These are phyloP conservation scores for California macrophylla DNA, from an alignment of 441 rosid genomes.

Conservation along the genomic window DNA sequence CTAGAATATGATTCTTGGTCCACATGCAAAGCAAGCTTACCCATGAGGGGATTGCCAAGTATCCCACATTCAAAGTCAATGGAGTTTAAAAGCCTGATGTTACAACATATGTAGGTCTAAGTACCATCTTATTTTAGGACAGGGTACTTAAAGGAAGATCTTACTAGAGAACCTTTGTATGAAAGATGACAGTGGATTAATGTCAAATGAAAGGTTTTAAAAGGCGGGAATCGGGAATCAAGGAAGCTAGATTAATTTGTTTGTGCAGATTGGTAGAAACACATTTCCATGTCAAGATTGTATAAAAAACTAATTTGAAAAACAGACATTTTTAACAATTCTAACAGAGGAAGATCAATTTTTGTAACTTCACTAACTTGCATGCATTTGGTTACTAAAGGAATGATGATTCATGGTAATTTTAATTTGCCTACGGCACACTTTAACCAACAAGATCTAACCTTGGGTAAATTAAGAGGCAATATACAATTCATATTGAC, in stretches of 20 bases:
- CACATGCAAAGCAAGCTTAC: no score
- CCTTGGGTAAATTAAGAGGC: no score
- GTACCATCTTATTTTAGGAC: neutral
- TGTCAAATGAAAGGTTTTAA: no score
- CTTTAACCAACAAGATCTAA: neutral
- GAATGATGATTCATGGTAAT: neutral
- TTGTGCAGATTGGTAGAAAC: neutral
- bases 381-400: neutral
- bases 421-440: neutral
- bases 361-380: neutral
- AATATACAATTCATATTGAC: no score
- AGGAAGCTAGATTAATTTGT: neutral
- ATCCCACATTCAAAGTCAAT: no score
- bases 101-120: neutral
- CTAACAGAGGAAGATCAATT: neutral
- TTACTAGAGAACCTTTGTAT: neutral
- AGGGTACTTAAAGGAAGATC: neutral
- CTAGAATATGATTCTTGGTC: no score
- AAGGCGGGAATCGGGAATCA: no score
- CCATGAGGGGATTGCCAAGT: no score
- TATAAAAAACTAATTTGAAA: no score
- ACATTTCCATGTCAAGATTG: no score
- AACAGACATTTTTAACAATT: neutral
- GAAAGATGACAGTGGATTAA: neutral
- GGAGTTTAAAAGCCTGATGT: no score